Evolutionary conservation across 2,329 filamentous ascomycete genomes (phyloP).

Genomic region (Blastomyces percursus): DNA sequence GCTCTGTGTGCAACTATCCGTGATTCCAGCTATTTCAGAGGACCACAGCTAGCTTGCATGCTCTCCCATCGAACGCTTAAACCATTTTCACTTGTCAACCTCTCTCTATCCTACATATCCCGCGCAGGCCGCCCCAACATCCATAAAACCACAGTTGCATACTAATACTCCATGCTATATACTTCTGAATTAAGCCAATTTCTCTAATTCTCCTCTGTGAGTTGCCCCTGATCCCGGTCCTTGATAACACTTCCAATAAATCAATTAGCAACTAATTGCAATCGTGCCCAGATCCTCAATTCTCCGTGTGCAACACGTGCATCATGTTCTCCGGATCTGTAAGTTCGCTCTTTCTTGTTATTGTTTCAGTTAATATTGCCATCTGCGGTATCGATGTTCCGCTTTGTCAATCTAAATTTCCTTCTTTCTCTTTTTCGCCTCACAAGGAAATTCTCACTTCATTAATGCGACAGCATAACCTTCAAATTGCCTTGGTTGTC

Average conservation of each 20-base stretch:
- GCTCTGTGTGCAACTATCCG: not conserved
- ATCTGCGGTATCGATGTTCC: not conserved
- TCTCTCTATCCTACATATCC: not conserved
- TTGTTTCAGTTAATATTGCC: not conserved
- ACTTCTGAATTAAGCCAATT: not conserved
- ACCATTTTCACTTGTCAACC: not conserved
- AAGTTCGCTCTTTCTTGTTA: slow-evolving; percentile 12
- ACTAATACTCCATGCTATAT: not conserved
- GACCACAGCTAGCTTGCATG: not conserved
- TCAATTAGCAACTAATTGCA: not conserved
- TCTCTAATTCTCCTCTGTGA: not conserved
- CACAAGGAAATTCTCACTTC: not conserved
- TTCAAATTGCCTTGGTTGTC: not conserved
- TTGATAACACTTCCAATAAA: not conserved
- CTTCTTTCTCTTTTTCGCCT: not conserved
- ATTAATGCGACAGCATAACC: not conserved
- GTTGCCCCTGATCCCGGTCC: not conserved
- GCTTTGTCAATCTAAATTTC: not conserved
- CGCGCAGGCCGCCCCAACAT: not conserved
- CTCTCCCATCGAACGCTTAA: not conserved
- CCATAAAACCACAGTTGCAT: not conserved
- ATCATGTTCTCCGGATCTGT: slow-evolving; percentile 30
- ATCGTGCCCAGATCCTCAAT: not conserved
- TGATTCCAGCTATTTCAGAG: not conserved
- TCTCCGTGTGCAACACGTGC: not conserved